A percentile compares a stretch with the other conserved stretches of the same genome.
Conservation (phyloP, 257 asterid genomes). For the Ehretia macrophylla region DNA sequence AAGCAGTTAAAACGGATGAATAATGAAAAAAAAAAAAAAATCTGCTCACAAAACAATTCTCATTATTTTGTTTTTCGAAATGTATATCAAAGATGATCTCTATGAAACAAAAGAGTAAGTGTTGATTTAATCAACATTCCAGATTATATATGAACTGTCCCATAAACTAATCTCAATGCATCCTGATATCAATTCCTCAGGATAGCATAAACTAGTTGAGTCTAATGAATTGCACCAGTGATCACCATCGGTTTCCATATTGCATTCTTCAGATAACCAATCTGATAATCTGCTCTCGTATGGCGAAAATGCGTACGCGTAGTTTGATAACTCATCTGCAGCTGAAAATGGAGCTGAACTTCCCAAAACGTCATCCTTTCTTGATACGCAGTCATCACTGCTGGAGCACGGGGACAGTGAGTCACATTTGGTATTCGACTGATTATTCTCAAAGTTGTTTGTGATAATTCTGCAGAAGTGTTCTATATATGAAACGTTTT, state of each 20-base stretch:
- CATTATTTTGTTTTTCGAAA: no score
- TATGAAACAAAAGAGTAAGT: neutral
- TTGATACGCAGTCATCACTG: slow-evolving; percentile 2
- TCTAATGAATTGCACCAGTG: neutral
- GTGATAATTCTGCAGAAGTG: no score
- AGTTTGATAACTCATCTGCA: neutral
- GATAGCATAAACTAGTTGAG: neutral
- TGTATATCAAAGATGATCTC: no score
- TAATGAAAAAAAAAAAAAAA: no score
- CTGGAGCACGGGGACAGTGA: slow-evolving; percentile 9
- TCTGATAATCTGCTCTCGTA: slow-evolving; percentile 19
- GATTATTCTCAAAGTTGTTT: no score
- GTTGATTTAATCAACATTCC: slow-evolving; percentile 11
- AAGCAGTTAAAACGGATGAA: no score
- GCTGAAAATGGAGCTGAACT: neutral
- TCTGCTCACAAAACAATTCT: no score
- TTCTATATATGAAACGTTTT: no score
- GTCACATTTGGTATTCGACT: slow-evolving; percentile 2
- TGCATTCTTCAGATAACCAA: neutral
- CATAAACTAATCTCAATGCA: slow-evolving; percentile 3
- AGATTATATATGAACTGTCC: slow-evolving; percentile 15
- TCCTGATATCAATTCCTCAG: slow-evolving; percentile 1
- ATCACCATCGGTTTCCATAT: neutral
- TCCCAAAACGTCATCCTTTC: slow-evolving; percentile 8
- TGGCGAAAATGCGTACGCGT: slow-evolving; percentile 19